These are phyloP conservation scores for Sporisorium reilianum DNA, from an alignment of 1,284 basidiomycete species.

Conservation along the genomic window DNA sequence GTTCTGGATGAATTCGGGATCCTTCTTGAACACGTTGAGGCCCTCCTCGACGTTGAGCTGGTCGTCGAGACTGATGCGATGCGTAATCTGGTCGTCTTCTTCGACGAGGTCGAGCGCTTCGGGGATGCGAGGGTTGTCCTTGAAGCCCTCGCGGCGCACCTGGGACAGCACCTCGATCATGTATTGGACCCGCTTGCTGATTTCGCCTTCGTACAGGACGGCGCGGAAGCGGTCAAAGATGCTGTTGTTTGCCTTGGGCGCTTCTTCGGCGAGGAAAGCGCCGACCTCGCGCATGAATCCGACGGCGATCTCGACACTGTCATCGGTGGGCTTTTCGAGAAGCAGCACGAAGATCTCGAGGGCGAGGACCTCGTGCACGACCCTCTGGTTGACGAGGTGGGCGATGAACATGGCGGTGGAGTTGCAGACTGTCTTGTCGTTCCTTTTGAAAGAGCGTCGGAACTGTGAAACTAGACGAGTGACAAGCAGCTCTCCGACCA, in stretches of 20 bases:
- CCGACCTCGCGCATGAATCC: slow-evolving; percentile 98
- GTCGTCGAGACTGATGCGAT: slow-evolving; percentile 90
- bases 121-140: slow-evolving; percentile 93
- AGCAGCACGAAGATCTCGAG: slow-evolving; percentile 94
- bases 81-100: slow-evolving; percentile 92
- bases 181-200: slow-evolving; percentile 97
- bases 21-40: slow-evolving; percentile 94
- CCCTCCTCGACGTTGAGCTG: slow-evolving; percentile 93
- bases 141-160: slow-evolving; percentile 96
- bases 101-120: slow-evolving; percentile 96
- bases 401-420: slow-evolving; percentile 96
- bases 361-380: slow-evolving; percentile 93
- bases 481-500: slow-evolving; percentile 91
- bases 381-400: slow-evolving; percentile 94
- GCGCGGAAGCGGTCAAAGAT: slow-evolving; percentile 96
- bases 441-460: slow-evolving; percentile 91
- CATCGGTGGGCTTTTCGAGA: slow-evolving; percentile 94
- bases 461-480: slow-evolving; percentile 93
- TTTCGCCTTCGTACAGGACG: slow-evolving; percentile 92
- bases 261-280: slow-evolving; percentile 91
- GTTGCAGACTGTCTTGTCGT: slow-evolving; percentile 96
- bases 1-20: slow-evolving; percentile 87
- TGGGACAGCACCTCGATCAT: slow-evolving; percentile 88
- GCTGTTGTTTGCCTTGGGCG: slow-evolving; percentile 90
- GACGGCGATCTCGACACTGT: slow-evolving; percentile 97